phyloP scores from a whole-genome alignment of 129 eudicot genomes.

The Helianthus tuberosus region DNA sequence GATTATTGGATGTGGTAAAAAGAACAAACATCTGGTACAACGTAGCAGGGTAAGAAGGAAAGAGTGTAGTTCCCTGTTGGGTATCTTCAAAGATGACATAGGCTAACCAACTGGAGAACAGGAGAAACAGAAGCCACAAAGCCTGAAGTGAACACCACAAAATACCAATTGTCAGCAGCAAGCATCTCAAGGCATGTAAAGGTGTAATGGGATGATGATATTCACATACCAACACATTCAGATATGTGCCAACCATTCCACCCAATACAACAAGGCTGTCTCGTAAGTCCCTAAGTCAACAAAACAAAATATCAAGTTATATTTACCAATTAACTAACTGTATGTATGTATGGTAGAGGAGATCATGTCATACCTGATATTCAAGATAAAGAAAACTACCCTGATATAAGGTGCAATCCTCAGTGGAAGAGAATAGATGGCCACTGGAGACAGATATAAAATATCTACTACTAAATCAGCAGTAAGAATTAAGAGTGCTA shows the following conservation, averaged over 20 bases:
- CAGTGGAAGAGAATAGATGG: slow-evolving; percentile 74
- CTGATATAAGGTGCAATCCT: slow-evolving; percentile 91
- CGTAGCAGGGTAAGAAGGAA: slow-evolving; percentile 72
- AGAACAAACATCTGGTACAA: slow-evolving; percentile 86
- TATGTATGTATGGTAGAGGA: slow-evolving; percentile 1
- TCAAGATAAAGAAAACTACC: slow-evolving; percentile 69
- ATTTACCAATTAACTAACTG: background rate
- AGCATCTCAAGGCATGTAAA: slow-evolving; percentile 8
- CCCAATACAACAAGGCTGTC: slow-evolving; percentile 67
- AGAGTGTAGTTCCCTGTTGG: slow-evolving; percentile 66
- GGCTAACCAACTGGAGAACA: slow-evolving; percentile 96
- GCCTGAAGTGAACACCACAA: slow-evolving; percentile 53
- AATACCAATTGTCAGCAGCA: background rate
- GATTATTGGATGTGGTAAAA: slow-evolving; percentile 95
- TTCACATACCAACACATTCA: slow-evolving; percentile 79
- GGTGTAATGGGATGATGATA: background rate
- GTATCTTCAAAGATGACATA: slow-evolving; percentile 98
- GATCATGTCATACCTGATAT: slow-evolving; percentile 65
- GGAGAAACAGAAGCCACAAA: slow-evolving; percentile 68
- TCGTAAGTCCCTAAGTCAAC: slow-evolving; percentile 65
- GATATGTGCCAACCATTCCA: slow-evolving; percentile 89
- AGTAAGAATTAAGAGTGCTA: slow-evolving; percentile 61
- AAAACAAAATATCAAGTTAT: slow-evolving; percentile 9
- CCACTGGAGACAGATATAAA: slow-evolving; percentile 77
- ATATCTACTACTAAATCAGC: slow-evolving; percentile 67